Evolutionary conservation across 148 eudicot genomes (phyloP).

Genomic region (Diospyros lotus): DNA sequence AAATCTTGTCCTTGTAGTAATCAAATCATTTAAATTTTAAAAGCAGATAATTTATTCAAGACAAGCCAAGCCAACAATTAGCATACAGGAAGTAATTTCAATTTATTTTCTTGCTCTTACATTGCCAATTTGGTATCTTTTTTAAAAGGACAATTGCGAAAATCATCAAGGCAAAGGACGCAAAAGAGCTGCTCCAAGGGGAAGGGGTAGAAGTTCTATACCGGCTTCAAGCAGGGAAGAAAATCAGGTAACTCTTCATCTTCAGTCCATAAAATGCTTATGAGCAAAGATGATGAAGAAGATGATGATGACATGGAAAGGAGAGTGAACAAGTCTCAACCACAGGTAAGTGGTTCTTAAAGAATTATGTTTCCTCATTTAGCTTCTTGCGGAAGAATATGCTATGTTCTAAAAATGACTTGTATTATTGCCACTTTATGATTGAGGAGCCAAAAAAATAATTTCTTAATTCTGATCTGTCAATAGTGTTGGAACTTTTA

Average conservation of each 20-base stretch:
- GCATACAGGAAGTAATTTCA: not conserved
- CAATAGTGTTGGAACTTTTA: no score
- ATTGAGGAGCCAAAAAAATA: not conserved
- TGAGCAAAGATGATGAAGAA: conserved; percentile 50
- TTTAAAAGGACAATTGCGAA: conserved; percentile 49
- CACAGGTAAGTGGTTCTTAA: conserved; percentile 47
- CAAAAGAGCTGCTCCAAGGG: conserved; percentile 87
- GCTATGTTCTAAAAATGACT: not conserved
- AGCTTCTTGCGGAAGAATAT: not conserved
- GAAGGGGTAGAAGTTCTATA: conserved; percentile 68
- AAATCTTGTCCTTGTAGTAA: not conserved
- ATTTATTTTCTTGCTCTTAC: not conserved
- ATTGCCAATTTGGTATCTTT: conserved; percentile 4
- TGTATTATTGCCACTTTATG: conserved; percentile 1
- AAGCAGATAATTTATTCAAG: not conserved
- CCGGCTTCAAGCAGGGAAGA: conserved; percentile 75
- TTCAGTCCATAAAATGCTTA: conserved; percentile 60
- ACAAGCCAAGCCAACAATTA: no score
- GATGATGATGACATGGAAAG: conserved; percentile 51
- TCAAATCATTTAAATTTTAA: not conserved
- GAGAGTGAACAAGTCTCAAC: conserved; percentile 55
- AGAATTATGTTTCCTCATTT: not conserved
- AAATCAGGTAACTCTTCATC: conserved; percentile 60
- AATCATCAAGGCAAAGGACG: conserved; percentile 50
- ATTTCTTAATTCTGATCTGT: no score